Base-by-base conservation (phyloP, 129 eudicot genomes). In the Tagetes patula region DNA sequence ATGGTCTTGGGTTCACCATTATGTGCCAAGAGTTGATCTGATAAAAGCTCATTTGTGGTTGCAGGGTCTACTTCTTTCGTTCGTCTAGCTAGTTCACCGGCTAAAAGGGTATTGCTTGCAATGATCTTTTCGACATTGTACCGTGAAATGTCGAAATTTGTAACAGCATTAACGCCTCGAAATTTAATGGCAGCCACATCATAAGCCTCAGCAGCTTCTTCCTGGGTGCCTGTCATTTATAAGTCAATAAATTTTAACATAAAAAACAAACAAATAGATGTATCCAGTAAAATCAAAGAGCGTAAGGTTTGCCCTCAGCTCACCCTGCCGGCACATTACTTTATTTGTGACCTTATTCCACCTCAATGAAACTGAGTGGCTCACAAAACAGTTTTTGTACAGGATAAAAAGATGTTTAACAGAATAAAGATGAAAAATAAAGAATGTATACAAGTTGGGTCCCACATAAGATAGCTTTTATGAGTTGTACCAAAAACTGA, bases 191-290 rank as follows among this genome's bases (percentile, higher is more conserved):
- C 96, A 3, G 97, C 97, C 10, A 92, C 85, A 67, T 92, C 97
- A 66, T 89, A 92, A 9, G 97, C 97, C 81, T 92, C 97, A 5
- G 97, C 97, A 14, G 97, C 97, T 83, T 92, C 97, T 81, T 92
- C 97, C 84, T 89, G 97, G 49, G 97, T 92, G 75, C 96, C 97
- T 89, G 76, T 53, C 8, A 71, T 52, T 58, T 73, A 72, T 12
- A 30, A 40, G 64, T 74, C 62, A 47, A 10, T 32, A 46, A 20
- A 49, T 11, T 3, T 13, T 49, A 12, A 3, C 5, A 0, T 1
- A 43, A 43, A 6, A 43, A 43, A 7, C 48, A 43, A 43, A 43
- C 48, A 43, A 42, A 12, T 20, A 20, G 27, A 20, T 20, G 27
- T 20, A 20, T 20, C 27, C 27, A 20, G 27, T 20, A 20, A 20